Conservation (phyloP, 208 protist species). For the Wallacemonas sp. region DNA sequence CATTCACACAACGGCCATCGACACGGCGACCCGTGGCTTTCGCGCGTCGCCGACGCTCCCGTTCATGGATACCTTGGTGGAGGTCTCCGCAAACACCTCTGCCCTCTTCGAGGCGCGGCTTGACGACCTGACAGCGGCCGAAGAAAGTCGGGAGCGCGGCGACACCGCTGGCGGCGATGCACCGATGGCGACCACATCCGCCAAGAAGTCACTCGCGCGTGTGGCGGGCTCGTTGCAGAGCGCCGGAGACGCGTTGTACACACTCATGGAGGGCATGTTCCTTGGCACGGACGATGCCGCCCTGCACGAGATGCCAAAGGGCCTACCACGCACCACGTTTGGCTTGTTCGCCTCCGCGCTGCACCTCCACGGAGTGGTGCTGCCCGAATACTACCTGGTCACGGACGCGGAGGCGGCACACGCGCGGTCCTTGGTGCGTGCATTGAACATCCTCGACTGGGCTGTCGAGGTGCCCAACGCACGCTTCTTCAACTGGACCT, state of each 20-base stretch:
- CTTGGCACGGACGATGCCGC: slow-evolving; percentile 21
- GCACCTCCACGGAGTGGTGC: slow-evolving; percentile 40
- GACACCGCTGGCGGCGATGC: not conserved
- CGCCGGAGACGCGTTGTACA: slow-evolving; percentile 38
- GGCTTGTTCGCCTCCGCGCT: slow-evolving; percentile 29
- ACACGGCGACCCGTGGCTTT: not conserved
- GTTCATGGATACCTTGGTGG: slow-evolving; percentile 15
- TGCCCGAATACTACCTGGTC: slow-evolving; percentile 77
- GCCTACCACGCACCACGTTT: slow-evolving; percentile 33
- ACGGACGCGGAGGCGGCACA: slow-evolving; percentile 42
- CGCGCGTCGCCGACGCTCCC: not conserved
- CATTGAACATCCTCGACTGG: slow-evolving; percentile 55
- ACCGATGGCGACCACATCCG: slow-evolving; percentile 1
- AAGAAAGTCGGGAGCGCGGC: slow-evolving; percentile 4
- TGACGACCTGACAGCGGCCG: slow-evolving; percentile 11
- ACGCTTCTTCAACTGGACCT: slow-evolving; percentile 58
- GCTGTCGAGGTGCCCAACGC: slow-evolving; percentile 21
- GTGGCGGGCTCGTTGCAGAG: slow-evolving; percentile 11
- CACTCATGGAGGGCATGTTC: slow-evolving; percentile 39
- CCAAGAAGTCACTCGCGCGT: not conserved
- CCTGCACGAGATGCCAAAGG: slow-evolving; percentile 27
- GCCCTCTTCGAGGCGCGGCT: slow-evolving; percentile 10
- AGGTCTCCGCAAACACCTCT: slow-evolving; percentile 25
- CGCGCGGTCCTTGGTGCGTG: slow-evolving; percentile 40
- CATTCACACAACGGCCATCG: not conserved